Percentiles rank a stretch among this genome's conserved stretches.
phyloP scores from a whole-genome alignment of 2,329 filamentous ascomycete species.

The Pleoardoris graminearum region DNA sequence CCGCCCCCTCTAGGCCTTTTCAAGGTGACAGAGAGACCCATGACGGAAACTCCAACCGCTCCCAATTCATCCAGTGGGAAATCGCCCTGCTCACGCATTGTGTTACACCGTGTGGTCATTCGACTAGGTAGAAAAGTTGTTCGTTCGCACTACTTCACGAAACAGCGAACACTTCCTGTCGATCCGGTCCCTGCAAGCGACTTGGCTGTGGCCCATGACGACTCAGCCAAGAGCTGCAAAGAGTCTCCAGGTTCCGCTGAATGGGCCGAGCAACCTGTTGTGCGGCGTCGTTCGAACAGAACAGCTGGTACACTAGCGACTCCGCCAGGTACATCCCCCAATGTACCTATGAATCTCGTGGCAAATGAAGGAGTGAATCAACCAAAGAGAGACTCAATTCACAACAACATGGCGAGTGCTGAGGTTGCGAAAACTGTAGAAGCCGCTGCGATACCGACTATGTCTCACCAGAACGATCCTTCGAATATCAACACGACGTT shows the following conservation, averaged over 20 bases:
- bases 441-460: not conserved
- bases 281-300: not conserved
- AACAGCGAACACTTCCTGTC: not conserved
- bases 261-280: not conserved
- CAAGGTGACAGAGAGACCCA: slow-evolving; percentile 22
- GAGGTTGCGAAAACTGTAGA: not conserved
- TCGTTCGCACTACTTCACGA: not conserved
- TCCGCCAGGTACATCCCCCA: slow-evolving; percentile 6
- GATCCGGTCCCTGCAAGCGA: not conserved
- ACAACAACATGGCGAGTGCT: not conserved
- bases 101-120: slow-evolving; percentile 23
- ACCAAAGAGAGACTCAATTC: slow-evolving; percentile 8
- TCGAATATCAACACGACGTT: not conserved
- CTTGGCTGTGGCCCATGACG: rapidly evolving
- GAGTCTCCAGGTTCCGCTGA: not conserved
- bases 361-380: not conserved
- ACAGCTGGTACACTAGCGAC: not conserved
- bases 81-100: not conserved
- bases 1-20: slow-evolving; percentile 26
- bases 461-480: not conserved
- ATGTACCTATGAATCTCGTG: not conserved
- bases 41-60: not conserved
- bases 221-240: too few species aligned
- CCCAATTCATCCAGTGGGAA: not conserved
- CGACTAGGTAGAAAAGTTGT: slow-evolving; percentile 11